Percentiles rank a stretch among this genome's conserved stretches.
Conservation (phyloP, 306 rosid genomes). For the Quercus agrifolia region DNA sequence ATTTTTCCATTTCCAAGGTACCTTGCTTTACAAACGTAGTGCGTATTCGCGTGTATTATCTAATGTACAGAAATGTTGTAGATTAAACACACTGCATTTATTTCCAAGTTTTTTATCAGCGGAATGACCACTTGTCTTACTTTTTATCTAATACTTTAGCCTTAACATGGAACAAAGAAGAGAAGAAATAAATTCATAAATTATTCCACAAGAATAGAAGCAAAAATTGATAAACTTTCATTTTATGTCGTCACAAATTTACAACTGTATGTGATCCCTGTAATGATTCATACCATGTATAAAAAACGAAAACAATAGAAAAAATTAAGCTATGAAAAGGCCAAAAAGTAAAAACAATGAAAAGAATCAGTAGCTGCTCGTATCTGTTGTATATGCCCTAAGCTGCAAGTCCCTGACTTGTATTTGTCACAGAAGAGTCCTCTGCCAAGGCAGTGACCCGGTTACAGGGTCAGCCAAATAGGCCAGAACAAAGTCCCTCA, state of each 20-base stretch:
- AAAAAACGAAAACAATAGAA: conserved; percentile 11
- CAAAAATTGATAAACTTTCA: conserved; percentile 19
- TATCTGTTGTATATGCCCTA: conserved; percentile 42
- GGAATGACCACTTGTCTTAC: not conserved
- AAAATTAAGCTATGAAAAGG: conserved; percentile 28
- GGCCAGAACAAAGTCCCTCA: conserved; percentile 65
- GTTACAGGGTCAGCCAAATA: conserved; percentile 62
- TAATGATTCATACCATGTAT: conserved; percentile 12
- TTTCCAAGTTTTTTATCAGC: not conserved
- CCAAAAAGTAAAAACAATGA: conserved; percentile 19
- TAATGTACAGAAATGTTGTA: not conserved
- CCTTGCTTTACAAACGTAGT: not conserved
- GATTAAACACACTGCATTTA: no score
- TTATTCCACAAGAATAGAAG: not conserved
- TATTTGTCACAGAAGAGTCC: conserved; percentile 31
- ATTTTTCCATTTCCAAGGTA: not conserved
- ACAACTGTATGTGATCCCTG: conserved; percentile 44
- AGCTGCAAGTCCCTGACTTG: conserved; percentile 32
- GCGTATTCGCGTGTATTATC: not conserved
- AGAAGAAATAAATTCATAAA: not conserved
- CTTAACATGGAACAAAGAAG: not conserved
- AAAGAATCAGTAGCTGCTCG: conserved; percentile 48
- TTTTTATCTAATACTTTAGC: not conserved
- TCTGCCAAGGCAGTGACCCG: conserved; percentile 83
- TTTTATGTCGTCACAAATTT: conserved; percentile 44